Percentiles rank a stretch among this genome's conserved stretches.
These are phyloP conservation scores for Ceriops zippeliana DNA, from an alignment of 345 rosid species.

Conservation along the genomic window DNA sequence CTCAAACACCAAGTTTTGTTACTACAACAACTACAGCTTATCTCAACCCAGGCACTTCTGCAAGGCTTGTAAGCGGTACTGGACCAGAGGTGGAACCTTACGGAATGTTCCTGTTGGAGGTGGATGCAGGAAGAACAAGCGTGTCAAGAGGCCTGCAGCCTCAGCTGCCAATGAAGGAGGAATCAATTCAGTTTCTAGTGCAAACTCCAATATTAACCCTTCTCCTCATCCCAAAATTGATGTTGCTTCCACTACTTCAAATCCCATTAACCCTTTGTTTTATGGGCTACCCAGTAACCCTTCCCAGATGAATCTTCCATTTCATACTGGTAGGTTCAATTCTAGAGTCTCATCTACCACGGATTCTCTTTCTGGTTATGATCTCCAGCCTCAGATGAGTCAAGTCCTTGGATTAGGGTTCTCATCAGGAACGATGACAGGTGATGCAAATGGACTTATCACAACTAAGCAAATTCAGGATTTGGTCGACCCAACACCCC, in stretches of 20 bases:
- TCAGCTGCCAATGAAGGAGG: constrained; percentile 26
- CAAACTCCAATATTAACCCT: constrained; percentile 22
- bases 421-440: constrained; percentile 40
- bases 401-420: constrained; percentile 60
- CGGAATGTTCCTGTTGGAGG: constrained; percentile 76
- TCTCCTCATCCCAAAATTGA: constrained; percentile 35
- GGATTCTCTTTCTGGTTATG: constrained; percentile 43
- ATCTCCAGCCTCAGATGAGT: constrained; percentile 46
- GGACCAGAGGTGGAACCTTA: constrained; percentile 69
- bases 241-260: constrained; percentile 35
- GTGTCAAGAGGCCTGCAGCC: constrained; percentile 41
- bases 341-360: constrained; percentile 31
- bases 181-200: constrained; percentile 14
- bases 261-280: constrained; percentile 53
- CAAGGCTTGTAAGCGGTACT: constrained; percentile 72
- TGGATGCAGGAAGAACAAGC: constrained; percentile 70
- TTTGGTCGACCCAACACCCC: constrained; percentile 31
- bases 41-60: constrained; percentile 70
- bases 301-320: constrained; percentile 44
- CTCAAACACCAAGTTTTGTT: constrained; percentile 69
- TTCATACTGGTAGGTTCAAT: constrained; percentile 39
- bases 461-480: constrained; percentile 37
- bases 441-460: constrained; percentile 29
- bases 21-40: constrained; percentile 77
- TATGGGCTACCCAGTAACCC: constrained; percentile 49